Percentiles rank a stretch among this genome's conserved stretches.
phyloP scores from a whole-genome alignment of 768 basidiomycete species.

The Termitomyces sp. region DNA sequence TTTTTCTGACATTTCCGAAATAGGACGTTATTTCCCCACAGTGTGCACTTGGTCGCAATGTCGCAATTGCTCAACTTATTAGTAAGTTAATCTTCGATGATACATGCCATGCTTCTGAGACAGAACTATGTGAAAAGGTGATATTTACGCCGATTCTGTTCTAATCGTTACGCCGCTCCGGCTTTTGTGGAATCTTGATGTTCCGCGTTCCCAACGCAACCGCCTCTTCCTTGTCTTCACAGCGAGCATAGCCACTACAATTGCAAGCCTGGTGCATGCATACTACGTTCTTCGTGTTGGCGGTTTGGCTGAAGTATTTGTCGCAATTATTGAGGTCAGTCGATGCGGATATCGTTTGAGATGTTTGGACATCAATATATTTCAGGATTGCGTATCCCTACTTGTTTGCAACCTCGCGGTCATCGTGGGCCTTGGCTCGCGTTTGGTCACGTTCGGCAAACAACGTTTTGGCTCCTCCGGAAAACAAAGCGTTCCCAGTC shows the following conservation, averaged over 20 bases:
- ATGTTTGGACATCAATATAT: neutral
- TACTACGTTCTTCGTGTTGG: neutral
- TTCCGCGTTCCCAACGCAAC: neutral
- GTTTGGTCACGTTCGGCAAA: neutral
- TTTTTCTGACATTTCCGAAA: neutral
- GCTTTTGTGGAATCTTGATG: neutral
- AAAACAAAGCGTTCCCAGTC: neutral
- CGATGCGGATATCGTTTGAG: neutral
- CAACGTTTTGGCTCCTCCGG: neutral
- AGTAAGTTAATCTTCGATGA: neutral
- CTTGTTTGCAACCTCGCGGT: neutral
- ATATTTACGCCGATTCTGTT: neutral
- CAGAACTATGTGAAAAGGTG: neutral
- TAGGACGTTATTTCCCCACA: neutral
- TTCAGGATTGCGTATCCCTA: neutral
- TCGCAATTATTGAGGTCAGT: neutral
- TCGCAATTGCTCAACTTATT: neutral
- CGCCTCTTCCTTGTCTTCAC: neutral
- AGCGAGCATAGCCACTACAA: neutral
- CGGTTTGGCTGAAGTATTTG: neutral
- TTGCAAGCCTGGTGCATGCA: neutral
- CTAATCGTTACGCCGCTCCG: neutral
- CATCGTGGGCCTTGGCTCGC: neutral
- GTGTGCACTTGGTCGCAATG: neutral
- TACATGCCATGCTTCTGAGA: neutral